These are phyloP conservation scores for Solanum chmielewskii DNA, from an alignment of 257 asterid genomes.

Conservation along the genomic window DNA sequence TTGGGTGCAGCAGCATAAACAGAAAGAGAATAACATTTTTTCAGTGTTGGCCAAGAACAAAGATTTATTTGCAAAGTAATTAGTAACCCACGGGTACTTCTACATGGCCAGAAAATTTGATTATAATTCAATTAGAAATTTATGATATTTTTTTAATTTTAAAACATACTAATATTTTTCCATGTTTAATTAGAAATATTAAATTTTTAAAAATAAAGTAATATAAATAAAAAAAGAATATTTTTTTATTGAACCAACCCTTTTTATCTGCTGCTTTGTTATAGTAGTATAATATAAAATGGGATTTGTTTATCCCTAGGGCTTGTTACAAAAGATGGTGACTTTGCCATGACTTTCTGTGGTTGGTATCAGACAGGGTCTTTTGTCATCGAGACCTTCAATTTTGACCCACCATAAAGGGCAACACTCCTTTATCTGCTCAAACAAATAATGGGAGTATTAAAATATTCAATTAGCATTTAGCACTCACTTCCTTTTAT, in stretches of 20 bases:
- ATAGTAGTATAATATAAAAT: not conserved
- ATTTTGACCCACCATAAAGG: constrained; percentile 15
- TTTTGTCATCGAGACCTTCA: constrained; percentile 15
- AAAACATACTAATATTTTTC: too few relatives aligned
- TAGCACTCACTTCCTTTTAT: not conserved
- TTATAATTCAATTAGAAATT: too few relatives aligned
- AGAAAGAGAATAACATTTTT: not conserved
- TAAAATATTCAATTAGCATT: not conserved
- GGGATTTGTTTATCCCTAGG: constrained; percentile 16
- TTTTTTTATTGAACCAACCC: too few relatives aligned
- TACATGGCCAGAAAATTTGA: too few relatives aligned
- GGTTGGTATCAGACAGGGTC: constrained; percentile 8
- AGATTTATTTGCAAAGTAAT: not conserved
- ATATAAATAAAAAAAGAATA: too few relatives aligned
- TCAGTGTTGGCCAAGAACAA: not conserved
- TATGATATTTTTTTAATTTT: too few relatives aligned
- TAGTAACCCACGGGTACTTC: not conserved
- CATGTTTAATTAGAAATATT: too few relatives aligned
- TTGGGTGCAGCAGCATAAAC: not conserved
- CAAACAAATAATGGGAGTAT: constrained; percentile 3
- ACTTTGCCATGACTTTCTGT: constrained; percentile 3
- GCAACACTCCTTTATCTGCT: constrained; percentile 25
- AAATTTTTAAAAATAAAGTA: too few relatives aligned
- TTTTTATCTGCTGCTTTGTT: not conserved
- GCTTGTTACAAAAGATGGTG: constrained; percentile 19